Evolutionary conservation across 2,329 filamentous ascomycete species (phyloP).

Genomic region (Claviceps fusiformis): DNA sequence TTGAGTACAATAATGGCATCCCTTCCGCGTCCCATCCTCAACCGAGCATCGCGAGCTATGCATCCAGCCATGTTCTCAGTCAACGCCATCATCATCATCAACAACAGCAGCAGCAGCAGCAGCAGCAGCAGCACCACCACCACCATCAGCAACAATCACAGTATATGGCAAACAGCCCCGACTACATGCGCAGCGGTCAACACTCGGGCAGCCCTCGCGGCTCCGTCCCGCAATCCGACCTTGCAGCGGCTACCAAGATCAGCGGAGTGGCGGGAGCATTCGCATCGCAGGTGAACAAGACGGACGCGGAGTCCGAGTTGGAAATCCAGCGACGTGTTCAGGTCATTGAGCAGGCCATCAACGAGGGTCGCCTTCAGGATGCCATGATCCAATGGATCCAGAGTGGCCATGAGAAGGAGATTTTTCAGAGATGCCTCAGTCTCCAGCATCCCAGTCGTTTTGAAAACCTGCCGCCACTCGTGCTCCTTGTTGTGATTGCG

Average conservation of each 20-base stretch:
- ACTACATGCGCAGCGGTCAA: conserved; percentile 21
- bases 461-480: conserved; percentile 43
- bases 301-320: conserved; percentile 19
- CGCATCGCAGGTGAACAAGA: conserved; percentile 21
- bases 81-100: not conserved
- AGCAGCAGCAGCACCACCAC: conserved; percentile 12
- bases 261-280: conserved; percentile 22
- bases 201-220: conserved; percentile 21
- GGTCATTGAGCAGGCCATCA: conserved; percentile 48
- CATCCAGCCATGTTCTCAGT: conserved; percentile 17
- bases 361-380: conserved; percentile 45
- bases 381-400: conserved; percentile 56
- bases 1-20: conserved; percentile 13
- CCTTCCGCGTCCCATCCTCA: conserved; percentile 13
- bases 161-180: conserved; percentile 20
- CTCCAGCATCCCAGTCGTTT: conserved; percentile 28
- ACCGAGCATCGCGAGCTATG: conserved; percentile 21
- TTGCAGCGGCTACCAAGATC: conserved; percentile 20
- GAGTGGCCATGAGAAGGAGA: conserved; percentile 45
- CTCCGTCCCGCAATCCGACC: conserved; percentile 10
- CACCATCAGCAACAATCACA: conserved; percentile 10
- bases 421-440: conserved; percentile 38
- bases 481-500: conserved; percentile 51
- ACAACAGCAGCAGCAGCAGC: conserved; percentile 8
- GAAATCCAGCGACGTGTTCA: conserved; percentile 44